A percentile compares a stretch with the other conserved stretches of the same genome.
These are phyloP conservation scores for Botryotinia calthae DNA, from an alignment of 2,329 filamentous ascomycete genomes.

Conservation along the genomic window DNA sequence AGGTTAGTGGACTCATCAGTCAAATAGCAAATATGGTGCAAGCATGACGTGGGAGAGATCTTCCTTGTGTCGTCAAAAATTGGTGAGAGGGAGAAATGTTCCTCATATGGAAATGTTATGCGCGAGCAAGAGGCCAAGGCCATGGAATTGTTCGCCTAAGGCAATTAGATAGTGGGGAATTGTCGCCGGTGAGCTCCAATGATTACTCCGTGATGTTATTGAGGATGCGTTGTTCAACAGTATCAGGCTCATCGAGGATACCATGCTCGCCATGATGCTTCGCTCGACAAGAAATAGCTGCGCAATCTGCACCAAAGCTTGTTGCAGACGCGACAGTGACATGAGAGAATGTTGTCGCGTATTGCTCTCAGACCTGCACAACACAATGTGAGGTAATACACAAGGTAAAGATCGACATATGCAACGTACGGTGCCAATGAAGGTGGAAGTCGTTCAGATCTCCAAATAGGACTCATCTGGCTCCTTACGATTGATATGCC, in stretches of 20 bases:
- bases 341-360: not conserved
- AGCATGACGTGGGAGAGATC: conserved; percentile 14
- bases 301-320: not conserved
- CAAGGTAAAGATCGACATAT: not conserved
- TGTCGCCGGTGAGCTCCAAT: not conserved
- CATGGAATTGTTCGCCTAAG: not conserved
- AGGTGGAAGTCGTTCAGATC: not conserved
- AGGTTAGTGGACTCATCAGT: conserved; percentile 14
- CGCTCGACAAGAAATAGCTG: not conserved
- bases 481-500: not conserved
- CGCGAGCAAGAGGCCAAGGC: not conserved
- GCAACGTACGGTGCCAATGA: not conserved
- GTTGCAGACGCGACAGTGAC: not conserved
- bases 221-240: not conserved
- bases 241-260: not conserved
- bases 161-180: not conserved
- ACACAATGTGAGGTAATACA: not conserved
- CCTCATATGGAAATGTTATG: conserved; percentile 17
- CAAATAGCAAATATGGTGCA: conserved; percentile 18
- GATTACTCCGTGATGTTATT: not conserved
- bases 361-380: not conserved
- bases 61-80: not conserved
- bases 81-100: conserved; percentile 18
- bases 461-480: not conserved
- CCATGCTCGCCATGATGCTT: too few species aligned